Evolutionary conservation across 805 yeast species (phyloP), one percentile per base, ranked within the genome.

Genomic region (Lachancea cidri): DNA sequence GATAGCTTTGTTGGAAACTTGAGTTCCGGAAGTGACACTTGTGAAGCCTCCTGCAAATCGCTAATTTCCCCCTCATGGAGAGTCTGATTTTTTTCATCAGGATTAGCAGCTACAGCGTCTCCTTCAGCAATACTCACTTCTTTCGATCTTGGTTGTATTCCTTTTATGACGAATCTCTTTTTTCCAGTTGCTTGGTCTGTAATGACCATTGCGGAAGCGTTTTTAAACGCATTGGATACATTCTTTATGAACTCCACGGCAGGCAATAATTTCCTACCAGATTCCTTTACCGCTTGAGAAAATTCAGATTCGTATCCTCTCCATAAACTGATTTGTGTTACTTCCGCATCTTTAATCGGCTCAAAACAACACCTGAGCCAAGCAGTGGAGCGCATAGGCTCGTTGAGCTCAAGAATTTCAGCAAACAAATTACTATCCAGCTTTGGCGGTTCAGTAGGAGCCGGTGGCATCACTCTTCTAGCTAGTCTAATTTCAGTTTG

Each of bases 211-310:
- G 98, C 98, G 39, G 86, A 82, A 3, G 96, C 87, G 52, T 80
- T 77, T 14, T 84, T 81, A 59, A 93, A 93, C 1, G 96, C 95
- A 45, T 79, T 77, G 25, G 89, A 83, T 16, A 91, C 98, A 57
- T 93, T 91, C 54, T 91, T 87, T 60, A 93, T 93, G 62, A 93
- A 93, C 50, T 93, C 98, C 9, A 93, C 97, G 0, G 98, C 98
- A 1, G 96, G 95, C 24, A 91, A 71, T 37, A 91, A 67, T 50
- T 79, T 76, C 42, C 73, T 70, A 29, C 76, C 71, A 53, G 81
- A 74, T 22, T 66, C 70, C 33, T 67, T 64, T 3, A 68, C 69
- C 41, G 75, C 76, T 41, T 73, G 74, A 46, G 83, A 83, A 55
- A 93, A 93, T 59, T 84, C 93, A 11, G 79, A 69, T 61, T 93